Base-by-base conservation (phyloP, 2,329 filamentous ascomycete genomes). In the Neopestalotiopsis sp. region DNA sequence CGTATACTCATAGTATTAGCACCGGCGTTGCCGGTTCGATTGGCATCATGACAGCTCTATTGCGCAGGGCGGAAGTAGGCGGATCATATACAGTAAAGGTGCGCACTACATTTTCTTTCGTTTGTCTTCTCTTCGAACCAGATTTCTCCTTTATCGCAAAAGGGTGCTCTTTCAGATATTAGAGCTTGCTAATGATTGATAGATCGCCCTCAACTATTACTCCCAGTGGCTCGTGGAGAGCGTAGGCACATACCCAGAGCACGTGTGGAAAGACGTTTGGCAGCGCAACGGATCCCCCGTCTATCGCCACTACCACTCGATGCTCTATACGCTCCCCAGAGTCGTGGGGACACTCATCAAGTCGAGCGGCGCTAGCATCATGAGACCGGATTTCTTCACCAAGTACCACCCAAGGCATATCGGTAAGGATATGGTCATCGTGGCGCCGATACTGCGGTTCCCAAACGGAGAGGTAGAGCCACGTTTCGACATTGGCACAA, bases 251-350 rank as follows among this genome's bases (percentile, higher is more conserved):
- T 85, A 84, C 76, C 80, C 81, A 0, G 70, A 75, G 3, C 72
- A 76, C 1, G 76, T 88, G 13, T 88, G 87, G 86, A 71, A 83
- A 13, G 80, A 84, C 13, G 70, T 88, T 2, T 86, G 84, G 81
- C 71, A 74, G 10, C 77, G 81, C 13, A 81, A 88, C 69, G 83
- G 82, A 3, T 77, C 75, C 24, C 82, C 81, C 5, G 80, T 85
- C 1, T 89, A 86, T 77, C 81, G 85, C 12, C 83, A 88, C 73
- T 83, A 85, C 73, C 81, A 88, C 70, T 78, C 80, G 38, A 87
- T 87, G 84, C 69, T 68, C 1, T 80, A 83, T 61, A 77, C 75
- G 1, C 67, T 85, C 5, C 83, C 83, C 7, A 75, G 74, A 3
- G 82, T 83, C 70, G 65, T 85, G 56, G 77, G 78, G 20, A 77